A percentile compares a stretch with the other conserved stretches of the same genome.
phyloP scores from a whole-genome alignment of 1,284 basidiomycete genomes.

The Volvariella volvacea region DNA sequence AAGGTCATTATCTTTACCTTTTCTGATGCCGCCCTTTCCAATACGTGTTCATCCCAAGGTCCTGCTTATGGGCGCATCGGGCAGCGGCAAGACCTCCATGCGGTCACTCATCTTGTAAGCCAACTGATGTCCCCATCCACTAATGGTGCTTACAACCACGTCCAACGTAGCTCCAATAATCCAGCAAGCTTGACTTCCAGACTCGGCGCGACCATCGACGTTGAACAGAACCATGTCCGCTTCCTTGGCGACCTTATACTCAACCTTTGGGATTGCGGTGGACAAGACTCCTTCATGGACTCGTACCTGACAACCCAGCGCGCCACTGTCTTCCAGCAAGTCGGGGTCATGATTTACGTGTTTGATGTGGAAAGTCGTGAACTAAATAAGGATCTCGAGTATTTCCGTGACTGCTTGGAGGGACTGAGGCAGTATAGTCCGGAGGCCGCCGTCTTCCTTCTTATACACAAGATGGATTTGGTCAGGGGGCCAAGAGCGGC shows the following conservation, averaged over 20 bases:
- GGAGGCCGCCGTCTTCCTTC: conserved; percentile 82
- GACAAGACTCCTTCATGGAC: conserved; percentile 97
- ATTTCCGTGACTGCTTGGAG: conserved; percentile 82
- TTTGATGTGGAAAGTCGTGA: conserved; percentile 86
- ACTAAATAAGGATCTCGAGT: conserved; percentile 73
- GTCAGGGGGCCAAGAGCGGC: conserved; percentile 54
- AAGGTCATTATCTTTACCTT: conserved; percentile 35
- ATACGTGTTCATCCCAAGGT: conserved; percentile 44
- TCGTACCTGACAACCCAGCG: conserved; percentile 89
- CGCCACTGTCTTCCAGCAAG: conserved; percentile 90
- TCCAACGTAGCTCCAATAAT: conserved; percentile 74
- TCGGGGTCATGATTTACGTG: conserved; percentile 96
- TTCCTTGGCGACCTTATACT: conserved; percentile 92
- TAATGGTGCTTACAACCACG: conserved; percentile 7
- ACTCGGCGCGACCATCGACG: conserved; percentile 94
- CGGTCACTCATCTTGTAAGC: conserved; percentile 96
- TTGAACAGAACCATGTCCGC: conserved; percentile 95
- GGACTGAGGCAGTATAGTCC: conserved; percentile 73
- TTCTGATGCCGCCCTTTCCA: no score
- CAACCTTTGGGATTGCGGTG: conserved; percentile 98
- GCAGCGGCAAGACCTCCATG: conserved; percentile 93
- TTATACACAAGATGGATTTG: conserved; percentile 97
- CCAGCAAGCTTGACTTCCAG: conserved; percentile 88
- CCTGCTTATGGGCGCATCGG: conserved; percentile 91
- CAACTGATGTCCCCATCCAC: conserved; percentile 6